A percentile compares a stretch with the other conserved stretches of the same genome.
These are phyloP conservation scores for Scheffersomyces amazonensis DNA, from an alignment of 805 yeast species.

Conservation along the genomic window DNA sequence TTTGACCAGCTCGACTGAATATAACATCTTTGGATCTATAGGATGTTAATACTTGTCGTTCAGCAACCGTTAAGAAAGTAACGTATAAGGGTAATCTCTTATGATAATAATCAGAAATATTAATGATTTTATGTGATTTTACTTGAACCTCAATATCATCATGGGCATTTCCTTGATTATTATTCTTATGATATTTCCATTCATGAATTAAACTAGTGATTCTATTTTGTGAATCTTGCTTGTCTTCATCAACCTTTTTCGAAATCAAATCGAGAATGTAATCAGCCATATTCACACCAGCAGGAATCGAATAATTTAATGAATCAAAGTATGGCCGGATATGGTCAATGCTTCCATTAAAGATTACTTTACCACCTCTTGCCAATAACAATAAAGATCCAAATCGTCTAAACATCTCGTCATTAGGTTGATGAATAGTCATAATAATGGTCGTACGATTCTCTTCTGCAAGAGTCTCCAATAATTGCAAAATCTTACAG, in stretches of 20 bases:
- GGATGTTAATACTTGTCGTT: constrained; percentile 33
- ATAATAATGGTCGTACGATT: constrained; percentile 65
- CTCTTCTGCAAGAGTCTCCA: constrained; percentile 51
- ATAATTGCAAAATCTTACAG: constrained; percentile 57
- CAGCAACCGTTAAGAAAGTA: constrained; percentile 27
- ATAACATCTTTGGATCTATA: constrained; percentile 50
- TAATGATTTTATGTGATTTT: constrained; percentile 10
- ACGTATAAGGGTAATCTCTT: constrained; percentile 18
- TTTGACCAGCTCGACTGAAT: constrained; percentile 63
- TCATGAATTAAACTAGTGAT: constrained; percentile 20
- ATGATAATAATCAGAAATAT: constrained; percentile 42
- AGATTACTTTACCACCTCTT: constrained; percentile 69
- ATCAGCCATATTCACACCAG: constrained; percentile 69
- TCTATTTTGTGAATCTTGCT: constrained; percentile 17
- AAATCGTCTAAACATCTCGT: constrained; percentile 59
- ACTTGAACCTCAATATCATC: not conserved
- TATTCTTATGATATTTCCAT: constrained; percentile 18
- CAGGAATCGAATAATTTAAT: constrained; percentile 57
- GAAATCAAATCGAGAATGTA: constrained; percentile 69
- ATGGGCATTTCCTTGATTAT: constrained; percentile 42
- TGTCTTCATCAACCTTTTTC: constrained; percentile 24
- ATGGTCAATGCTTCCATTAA: constrained; percentile 52
- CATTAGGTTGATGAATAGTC: constrained; percentile 84
- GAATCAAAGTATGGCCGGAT: constrained; percentile 47
- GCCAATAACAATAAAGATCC: constrained; percentile 72